Evolutionary conservation across 306 rosid genomes (phyloP).

Genomic region (Corylus heterophylla): DNA sequence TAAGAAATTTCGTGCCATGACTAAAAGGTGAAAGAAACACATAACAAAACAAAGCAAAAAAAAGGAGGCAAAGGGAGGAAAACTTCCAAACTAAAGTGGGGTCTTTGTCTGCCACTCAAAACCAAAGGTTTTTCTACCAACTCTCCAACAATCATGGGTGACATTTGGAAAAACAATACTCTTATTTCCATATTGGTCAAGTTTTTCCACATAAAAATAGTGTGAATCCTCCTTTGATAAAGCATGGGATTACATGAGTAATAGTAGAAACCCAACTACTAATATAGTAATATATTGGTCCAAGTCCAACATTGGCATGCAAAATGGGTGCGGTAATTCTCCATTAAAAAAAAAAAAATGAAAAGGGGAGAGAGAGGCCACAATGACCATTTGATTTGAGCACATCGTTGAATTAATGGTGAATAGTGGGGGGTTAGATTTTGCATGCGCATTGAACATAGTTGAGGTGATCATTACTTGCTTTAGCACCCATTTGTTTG

Average conservation of each 20-base stretch:
- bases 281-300: background rate
- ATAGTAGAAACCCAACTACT: slow-evolving; percentile 1
- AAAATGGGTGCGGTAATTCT: slow-evolving; percentile 9
- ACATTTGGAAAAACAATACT: background rate
- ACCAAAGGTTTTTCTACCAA: slow-evolving; percentile 1
- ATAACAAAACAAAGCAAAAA: background rate
- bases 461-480: background rate
- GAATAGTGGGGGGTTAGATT: slow-evolving; percentile 28
- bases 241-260: slow-evolving; percentile 12
- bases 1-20: background rate
- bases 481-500: background rate
- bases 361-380: background rate
- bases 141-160: slow-evolving; percentile 12
- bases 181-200: slow-evolving; percentile 2
- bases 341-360: background rate
- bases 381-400: background rate
- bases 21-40: background rate
- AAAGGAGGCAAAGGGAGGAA: background rate
- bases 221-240: background rate
- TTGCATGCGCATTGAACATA: slow-evolving; percentile 37
- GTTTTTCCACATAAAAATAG: background rate
- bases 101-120: slow-evolving; percentile 22
- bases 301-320: background rate
- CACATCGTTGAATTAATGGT: slow-evolving; percentile 24
- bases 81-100: background rate